Conservation (phyloP, 441 rosid genomes). For the Rhodomyrtus psidioides region DNA sequence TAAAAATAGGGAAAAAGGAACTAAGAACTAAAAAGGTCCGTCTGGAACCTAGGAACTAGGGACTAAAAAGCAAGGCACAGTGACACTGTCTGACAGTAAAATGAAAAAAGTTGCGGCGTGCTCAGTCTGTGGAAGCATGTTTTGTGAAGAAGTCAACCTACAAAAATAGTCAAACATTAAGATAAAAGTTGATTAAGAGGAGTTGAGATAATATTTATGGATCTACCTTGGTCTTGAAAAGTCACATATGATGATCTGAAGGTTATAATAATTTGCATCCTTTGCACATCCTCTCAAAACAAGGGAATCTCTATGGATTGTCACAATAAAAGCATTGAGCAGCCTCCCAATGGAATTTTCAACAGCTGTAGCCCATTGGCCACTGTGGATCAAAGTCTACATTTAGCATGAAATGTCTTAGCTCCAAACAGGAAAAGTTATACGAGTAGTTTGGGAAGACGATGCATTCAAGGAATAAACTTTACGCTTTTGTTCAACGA, state of each 20-base stretch:
- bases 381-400: conserved; percentile 75
- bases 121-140: conserved; percentile 83
- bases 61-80: too few species aligned
- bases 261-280: conserved; percentile 58
- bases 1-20: too few species aligned
- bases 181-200: background rate
- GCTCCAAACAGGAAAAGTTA: too few species aligned
- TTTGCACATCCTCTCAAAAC: conserved; percentile 67
- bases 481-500: background rate
- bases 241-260: conserved; percentile 79
- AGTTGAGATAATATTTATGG: background rate
- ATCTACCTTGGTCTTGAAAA: conserved; percentile 83
- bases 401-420: conserved; percentile 1
- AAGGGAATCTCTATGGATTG: conserved; percentile 71
- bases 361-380: conserved; percentile 86
- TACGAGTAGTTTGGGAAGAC: background rate
- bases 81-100: conserved; percentile 59
- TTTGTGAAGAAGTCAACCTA: conserved; percentile 68
- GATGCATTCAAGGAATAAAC: background rate
- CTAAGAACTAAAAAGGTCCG: too few species aligned
- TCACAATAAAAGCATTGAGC: conserved; percentile 94
- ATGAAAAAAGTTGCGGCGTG: conserved; percentile 82
- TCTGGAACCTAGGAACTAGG: too few species aligned
- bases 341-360: conserved; percentile 85
- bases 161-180: conserved; percentile 15